These are phyloP conservation scores for Lizonia empirigonia DNA, from an alignment of 2,329 filamentous ascomycete species.

Conservation along the genomic window DNA sequence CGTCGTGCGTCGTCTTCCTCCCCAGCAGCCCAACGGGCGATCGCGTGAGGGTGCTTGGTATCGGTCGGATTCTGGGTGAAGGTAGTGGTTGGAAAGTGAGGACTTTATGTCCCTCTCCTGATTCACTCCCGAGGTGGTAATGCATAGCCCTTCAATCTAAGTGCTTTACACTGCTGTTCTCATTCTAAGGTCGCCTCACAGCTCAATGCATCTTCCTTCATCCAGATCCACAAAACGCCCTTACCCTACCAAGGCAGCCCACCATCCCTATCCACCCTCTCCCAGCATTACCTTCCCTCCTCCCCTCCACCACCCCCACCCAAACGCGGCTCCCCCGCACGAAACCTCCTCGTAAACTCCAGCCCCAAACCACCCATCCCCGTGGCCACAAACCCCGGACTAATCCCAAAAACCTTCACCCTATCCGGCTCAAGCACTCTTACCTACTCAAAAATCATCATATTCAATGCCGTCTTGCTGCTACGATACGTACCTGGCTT, in stretches of 20 bases:
- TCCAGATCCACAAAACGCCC: too few relatives aligned
- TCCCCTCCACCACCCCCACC: conserved; percentile 51
- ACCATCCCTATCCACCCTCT: conserved; percentile 45
- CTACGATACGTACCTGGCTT: conserved; percentile 46
- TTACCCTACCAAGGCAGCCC: conserved; percentile 51
- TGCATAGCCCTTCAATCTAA: too few relatives aligned
- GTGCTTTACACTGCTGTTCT: too few relatives aligned
- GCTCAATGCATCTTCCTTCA: too few relatives aligned
- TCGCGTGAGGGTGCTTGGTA: too few relatives aligned
- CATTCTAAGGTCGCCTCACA: too few relatives aligned
- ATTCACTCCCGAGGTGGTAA: too few relatives aligned
- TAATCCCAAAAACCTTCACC: conserved; percentile 55
- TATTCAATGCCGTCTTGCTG: conserved; percentile 56
- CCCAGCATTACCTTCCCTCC: conserved; percentile 47
- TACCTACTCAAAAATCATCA: conserved; percentile 57
- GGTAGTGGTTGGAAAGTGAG: too few relatives aligned
- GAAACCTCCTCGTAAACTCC: conserved; percentile 45
- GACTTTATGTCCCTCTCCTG: too few relatives aligned
- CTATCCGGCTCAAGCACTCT: conserved; percentile 52
- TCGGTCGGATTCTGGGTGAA: too few relatives aligned
- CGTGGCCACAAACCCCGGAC: conserved; percentile 56
- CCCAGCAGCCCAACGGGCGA: too few relatives aligned
- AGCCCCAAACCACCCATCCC: conserved; percentile 45
- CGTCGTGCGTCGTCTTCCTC: too few relatives aligned
- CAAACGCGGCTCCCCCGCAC: conserved; percentile 45